Base-by-base conservation (phyloP, 805 yeast genomes). In the Wickerhamiella siamensis region DNA sequence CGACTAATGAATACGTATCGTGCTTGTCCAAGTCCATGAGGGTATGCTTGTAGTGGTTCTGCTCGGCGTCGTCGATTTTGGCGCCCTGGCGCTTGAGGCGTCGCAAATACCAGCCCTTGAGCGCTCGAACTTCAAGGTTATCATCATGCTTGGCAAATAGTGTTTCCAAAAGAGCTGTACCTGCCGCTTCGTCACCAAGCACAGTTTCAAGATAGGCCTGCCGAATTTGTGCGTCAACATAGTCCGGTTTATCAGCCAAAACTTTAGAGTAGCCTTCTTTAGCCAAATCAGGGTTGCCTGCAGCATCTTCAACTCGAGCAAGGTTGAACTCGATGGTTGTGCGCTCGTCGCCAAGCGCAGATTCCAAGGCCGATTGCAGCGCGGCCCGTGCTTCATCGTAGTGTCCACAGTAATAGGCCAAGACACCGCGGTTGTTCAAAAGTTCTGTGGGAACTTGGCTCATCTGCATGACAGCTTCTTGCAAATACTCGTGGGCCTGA, bases 31-130 rank as follows among this genome's bases (percentile, higher is more conserved):
- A 75, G 45, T 79, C 76, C 27, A 78, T 79, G 49, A 91, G 69
- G 0, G 98, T 84, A 37, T 79, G 82, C 59, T 83, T 83, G 56
- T 83, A 87, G 55, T 82, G 94, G 12, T 71, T 65, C 47, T 83
- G 77, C 59, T 84, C 95, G n/a, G 61, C 62, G 41, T 67, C 68
- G 15, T 69, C 71, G 70, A 45, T 72, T 74, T 46, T 62, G 21
- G 33, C 45, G 8, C 55, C 52, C 5, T 45, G 45, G 9, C 52
- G 48, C 41, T 57, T 54, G 21, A 51, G 50, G 21, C 64, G 53
- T 45, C 71, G 70, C 50, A 86, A 64, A 54, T 74, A 83, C 96
- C 97, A 91, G 26, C 94, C 91, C 58, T 81, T 83, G 51, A 91
- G 81, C 0, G 97, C 80, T 47, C 98, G 76, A 2, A 83, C 77